These are phyloP conservation scores for Fusarium duplospermum DNA, from an alignment of 2,329 filamentous ascomycete genomes.

Conservation along the genomic window DNA sequence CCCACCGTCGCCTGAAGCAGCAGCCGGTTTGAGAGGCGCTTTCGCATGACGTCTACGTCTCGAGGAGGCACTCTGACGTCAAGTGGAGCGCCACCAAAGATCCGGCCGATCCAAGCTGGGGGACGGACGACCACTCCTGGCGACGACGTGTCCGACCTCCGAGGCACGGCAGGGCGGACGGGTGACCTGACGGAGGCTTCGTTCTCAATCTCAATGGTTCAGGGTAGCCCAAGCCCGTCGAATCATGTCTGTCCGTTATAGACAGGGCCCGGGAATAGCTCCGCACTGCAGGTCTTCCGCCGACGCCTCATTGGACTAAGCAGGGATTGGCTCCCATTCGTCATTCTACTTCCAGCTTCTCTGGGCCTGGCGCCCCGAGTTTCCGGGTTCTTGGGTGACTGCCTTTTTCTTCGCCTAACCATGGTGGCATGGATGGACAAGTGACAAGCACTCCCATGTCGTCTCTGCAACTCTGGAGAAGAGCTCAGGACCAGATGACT, in stretches of 20 bases:
- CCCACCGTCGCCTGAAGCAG: conserved; percentile 38
- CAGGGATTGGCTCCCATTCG: conserved; percentile 11
- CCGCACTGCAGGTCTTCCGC: conserved; percentile 1
- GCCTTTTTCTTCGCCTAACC: neutral
- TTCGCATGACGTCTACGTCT: conserved; percentile 43
- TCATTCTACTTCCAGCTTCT: neutral
- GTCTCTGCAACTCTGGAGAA: neutral
- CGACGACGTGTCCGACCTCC: conserved; percentile 42
- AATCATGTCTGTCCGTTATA: neutral
- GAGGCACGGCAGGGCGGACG: neutral
- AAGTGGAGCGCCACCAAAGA: conserved; percentile 44
- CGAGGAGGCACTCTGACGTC: conserved; percentile 41
- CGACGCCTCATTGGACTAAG: neutral
- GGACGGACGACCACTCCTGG: conserved; percentile 37
- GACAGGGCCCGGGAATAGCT: neutral
- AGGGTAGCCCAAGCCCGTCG: conserved; percentile 12
- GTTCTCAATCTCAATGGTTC: neutral
- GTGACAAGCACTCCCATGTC: conserved; percentile 1
- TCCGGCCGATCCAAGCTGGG: conserved; percentile 47
- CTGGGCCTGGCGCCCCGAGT: neutral
- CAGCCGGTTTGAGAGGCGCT: conserved; percentile 31
- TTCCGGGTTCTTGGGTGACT: conserved; percentile 1
- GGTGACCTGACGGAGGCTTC: conserved; percentile 11
- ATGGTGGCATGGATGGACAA: neutral
- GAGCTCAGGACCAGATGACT: neutral